Evolutionary conservation across 2,329 filamentous ascomycete genomes (phyloP).

Genomic region (Aphanocladium album): DNA sequence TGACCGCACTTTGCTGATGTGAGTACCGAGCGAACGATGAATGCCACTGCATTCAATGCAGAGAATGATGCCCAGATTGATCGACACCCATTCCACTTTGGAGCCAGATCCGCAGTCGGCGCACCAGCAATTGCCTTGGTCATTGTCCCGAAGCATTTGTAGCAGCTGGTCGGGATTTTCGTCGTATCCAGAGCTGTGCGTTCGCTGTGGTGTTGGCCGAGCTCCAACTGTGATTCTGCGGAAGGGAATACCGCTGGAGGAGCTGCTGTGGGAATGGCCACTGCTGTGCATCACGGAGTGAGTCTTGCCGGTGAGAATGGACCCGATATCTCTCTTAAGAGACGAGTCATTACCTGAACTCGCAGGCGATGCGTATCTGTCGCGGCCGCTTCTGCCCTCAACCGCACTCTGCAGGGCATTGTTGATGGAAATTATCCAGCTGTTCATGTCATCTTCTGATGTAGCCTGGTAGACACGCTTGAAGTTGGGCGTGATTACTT

Average conservation of each 20-base stretch:
- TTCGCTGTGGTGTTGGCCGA: constrained; percentile 66
- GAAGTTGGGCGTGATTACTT: constrained; percentile 94
- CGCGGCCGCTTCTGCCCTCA: constrained; percentile 65
- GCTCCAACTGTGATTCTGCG: constrained; percentile 90
- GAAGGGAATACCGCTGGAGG: constrained; percentile 55
- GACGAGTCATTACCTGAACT: constrained; percentile 45
- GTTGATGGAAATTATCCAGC: constrained; percentile 94
- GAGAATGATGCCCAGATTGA: constrained; percentile 91
- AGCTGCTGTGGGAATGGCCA: constrained; percentile 44
- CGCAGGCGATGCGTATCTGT: constrained; percentile 38
- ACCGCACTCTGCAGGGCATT: constrained; percentile 95
- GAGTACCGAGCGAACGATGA: constrained; percentile 89
- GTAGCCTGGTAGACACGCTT: constrained; percentile 97
- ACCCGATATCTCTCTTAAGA: constrained; percentile 80
- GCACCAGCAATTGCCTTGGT: constrained; percentile 89
- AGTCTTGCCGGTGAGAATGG: constrained; percentile 87
- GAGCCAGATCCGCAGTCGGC: constrained; percentile 87
- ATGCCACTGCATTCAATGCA: constrained; percentile 99
- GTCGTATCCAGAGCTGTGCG: constrained; percentile 67
- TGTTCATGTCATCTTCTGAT: constrained; percentile 96
- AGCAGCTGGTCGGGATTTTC: constrained; percentile 82
- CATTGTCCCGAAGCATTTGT: constrained; percentile 79
- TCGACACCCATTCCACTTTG: constrained; percentile 98
- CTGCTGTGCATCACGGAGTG: constrained; percentile 58
- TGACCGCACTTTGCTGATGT: constrained; percentile 95